Evolutionary conservation across 257 asterid genomes (phyloP), one percentile per base, ranked within the genome.

Genomic region (Cinchona pubescens): DNA sequence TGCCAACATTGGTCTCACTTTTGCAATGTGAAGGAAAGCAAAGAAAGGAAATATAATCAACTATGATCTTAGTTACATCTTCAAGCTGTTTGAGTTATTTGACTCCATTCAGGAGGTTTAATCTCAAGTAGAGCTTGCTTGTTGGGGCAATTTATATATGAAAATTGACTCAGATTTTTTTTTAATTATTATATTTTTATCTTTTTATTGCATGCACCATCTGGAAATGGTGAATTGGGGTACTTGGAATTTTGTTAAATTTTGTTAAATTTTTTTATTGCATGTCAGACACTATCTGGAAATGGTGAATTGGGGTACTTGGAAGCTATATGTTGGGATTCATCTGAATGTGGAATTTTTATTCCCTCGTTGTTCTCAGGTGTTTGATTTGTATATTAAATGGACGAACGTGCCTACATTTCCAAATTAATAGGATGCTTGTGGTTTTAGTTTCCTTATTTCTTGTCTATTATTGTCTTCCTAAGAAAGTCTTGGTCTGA

Each of bases 401-500:
- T 46, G 42, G 59, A 59, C 19, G 16, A 49, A 3, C 43, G 23
- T 38, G 71, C 1, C 16, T 23, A 51, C 27, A 14, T 21, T 27
- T 43, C n/a, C 43, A 51, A 37, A n/a, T 3, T 61, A 76, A 60
- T 69, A 13, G 63, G 67, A 64, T 76, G 42, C 76, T 74, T 60
- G 42, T 69, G 23, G 7, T 35, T 35, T 30, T 46, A 30, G 67
- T 74, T 58, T 58, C 81, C 73, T 34, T 67, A 45, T 70, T 74
- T 7, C 45, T 75, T 69, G 27, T 49, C 34, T 61, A 35, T 37
- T 60, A 55, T 75, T 71, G 43, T 69, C 79, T 74, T 75, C 67
- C 82, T 78, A 62, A 86, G 67, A 77, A 71, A 56, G 25, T 73
- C 29, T 69, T 60, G 14, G 71, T 80, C 29, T 59, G 49, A 72